Evolutionary conservation across 768 basidiomycete species (phyloP), one percentile per base, ranked within the genome.

Genomic region (Podaxis rugospora): DNA sequence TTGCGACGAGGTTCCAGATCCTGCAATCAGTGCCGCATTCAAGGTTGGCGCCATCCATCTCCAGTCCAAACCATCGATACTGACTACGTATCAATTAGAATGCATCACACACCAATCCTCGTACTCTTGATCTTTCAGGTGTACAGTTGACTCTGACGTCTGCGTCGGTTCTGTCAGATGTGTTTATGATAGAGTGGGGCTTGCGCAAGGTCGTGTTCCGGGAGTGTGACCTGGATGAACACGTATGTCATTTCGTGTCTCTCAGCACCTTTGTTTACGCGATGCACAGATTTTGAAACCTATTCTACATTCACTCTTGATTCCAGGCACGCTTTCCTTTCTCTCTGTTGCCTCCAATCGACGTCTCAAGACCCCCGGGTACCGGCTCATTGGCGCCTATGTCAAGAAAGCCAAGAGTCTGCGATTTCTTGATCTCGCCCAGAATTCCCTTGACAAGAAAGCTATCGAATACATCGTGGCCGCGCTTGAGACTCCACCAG

Each of bases 131-230:
- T 70, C 77, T 93, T n/a, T 88, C 93, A 1, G 84, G 90, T 9
- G 84, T 89, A 21, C 88, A 88, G 66, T 79, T 98, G 18, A 89
- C 84, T 0, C 71, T 80, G 1, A 80, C 86, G 1, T 79, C 84
- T 0, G 89, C 93, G 0, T 86, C 88, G 11, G 87, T 94, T 16
- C 80, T 99, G 16, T 89, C 96, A 0, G 96, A 98, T 72, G 86
- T 97, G 13, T 86, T 98, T 64, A 85, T 86, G 6, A 88, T 97
- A 60, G 93, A 98, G 72, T 98, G 95, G 91, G 95, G 95, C 0
- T 76, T 97, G 18, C 80, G 89, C 27, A 95, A 93, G 67, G 77
- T 96, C 21, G 87, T 90, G 0, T 82, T 97, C 57, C 85, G 92
- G 44, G 90, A 91, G 70, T 98, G 95, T 67, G 87, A 95, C 65